phyloP scores from a whole-genome alignment of 371 early-diverging fungal species.

The Thermomucor indicae-seudaticae region DNA sequence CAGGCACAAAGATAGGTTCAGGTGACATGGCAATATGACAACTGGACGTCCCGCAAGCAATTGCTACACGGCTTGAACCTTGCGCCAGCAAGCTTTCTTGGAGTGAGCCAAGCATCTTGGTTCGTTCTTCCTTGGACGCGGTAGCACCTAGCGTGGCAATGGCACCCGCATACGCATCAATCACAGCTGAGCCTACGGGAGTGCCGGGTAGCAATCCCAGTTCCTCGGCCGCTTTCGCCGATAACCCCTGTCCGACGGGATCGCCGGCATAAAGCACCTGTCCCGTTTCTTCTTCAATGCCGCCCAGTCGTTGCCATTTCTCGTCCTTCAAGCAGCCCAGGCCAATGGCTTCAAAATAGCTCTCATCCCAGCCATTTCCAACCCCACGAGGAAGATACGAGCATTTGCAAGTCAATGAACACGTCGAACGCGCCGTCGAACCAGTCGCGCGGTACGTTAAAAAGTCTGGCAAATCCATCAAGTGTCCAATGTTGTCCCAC shows the following conservation, averaged over 20 bases:
- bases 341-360: slow-evolving; percentile 55
- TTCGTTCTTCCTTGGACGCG: slow-evolving; percentile 17
- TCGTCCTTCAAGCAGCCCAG: slow-evolving; percentile 49
- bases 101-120: slow-evolving; percentile 8
- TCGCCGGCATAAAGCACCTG: slow-evolving; percentile 54
- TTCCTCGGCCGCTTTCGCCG: slow-evolving; percentile 47
- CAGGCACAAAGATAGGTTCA: slow-evolving; percentile 56
- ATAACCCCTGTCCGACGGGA: slow-evolving; percentile 48
- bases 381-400: slow-evolving; percentile 47
- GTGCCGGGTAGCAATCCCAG: slow-evolving; percentile 52
- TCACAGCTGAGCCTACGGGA: slow-evolving; percentile 65
- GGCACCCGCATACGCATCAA: slow-evolving; percentile 77
- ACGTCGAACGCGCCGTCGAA: slow-evolving; percentile 43
- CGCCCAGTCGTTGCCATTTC: slow-evolving; percentile 44
- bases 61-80: slow-evolving; percentile 55
- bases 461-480: slow-evolving; percentile 76
- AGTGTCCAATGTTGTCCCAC: slow-evolving; percentile 49
- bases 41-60: slow-evolving; percentile 70
- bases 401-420: slow-evolving; percentile 75
- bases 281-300: slow-evolving; percentile 27
- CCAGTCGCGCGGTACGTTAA: slow-evolving; percentile 67
- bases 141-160: slow-evolving; percentile 53
- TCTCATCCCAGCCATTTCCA: slow-evolving; percentile 56
- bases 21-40: slow-evolving; percentile 67
- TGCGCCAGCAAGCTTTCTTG: slow-evolving; percentile 14